These are phyloP conservation scores for Apiospora aurea DNA, from an alignment of 2,329 filamentous ascomycete species.

Conservation along the genomic window DNA sequence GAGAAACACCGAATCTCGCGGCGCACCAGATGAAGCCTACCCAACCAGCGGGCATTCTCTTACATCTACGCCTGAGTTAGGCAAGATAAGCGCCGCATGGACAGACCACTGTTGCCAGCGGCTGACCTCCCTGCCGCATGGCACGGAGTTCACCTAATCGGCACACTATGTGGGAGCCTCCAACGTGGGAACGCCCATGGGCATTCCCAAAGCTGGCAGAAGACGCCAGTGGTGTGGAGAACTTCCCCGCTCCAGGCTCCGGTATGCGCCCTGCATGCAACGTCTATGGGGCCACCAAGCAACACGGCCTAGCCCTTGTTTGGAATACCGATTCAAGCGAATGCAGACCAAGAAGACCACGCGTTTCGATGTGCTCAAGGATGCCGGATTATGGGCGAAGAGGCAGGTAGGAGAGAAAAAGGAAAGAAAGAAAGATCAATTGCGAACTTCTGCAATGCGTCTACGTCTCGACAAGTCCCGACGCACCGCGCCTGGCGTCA, in stretches of 20 bases:
- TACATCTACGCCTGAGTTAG: too few relatives aligned
- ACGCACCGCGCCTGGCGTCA: too few relatives aligned
- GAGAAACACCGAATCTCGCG: too few relatives aligned
- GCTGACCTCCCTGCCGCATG: not conserved
- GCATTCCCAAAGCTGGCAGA: slow-evolving; percentile 1
- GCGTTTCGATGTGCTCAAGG: not conserved
- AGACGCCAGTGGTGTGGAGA: not conserved
- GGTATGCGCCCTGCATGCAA: slow-evolving; percentile 7
- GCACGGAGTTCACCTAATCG: not conserved
- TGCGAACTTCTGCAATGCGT: not conserved
- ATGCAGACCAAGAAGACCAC: not conserved
- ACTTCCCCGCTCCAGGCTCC: not conserved
- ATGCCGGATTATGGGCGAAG: not conserved
- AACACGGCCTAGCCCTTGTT: not conserved
- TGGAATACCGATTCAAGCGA: not conserved
- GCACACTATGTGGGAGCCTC: not conserved
- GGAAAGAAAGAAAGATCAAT: not conserved
- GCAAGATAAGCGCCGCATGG: too few relatives aligned
- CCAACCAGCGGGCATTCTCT: too few relatives aligned
- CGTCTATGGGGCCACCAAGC: not conserved
- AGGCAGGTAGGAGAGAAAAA: not conserved
- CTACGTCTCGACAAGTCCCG: slow-evolving; percentile 5
- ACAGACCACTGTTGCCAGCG: not conserved
- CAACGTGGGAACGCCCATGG: not conserved
- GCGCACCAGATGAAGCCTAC: too few relatives aligned